Base-by-base conservation (phyloP, 2,329 filamentous ascomycete genomes). In the Cercospora sp. region DNA sequence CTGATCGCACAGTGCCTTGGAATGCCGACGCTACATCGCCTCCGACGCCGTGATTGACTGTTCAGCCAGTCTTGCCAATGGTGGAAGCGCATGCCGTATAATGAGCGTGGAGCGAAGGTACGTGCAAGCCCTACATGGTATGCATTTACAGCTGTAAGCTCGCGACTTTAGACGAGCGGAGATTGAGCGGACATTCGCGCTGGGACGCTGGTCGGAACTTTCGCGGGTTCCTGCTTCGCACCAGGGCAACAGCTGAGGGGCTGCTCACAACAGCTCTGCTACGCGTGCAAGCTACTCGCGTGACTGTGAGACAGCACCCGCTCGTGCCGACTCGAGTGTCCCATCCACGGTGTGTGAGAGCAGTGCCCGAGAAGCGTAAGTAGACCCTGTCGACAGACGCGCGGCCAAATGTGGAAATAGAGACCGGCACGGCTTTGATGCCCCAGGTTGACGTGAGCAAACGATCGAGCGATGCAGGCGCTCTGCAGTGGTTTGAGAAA, bases 301-400 rank as follows among this genome's bases (percentile, higher is more conserved):
- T 53, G 49, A 53, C 49, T 12, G 28, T 59, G n/a, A 37, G 32
- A 37, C 55, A 37, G 28, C 55, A 37, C 28, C 55, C 55, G 55
- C 55, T 59, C 55, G 55, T 59, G 55, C 55, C 55, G 55, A 32
- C 55, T 59, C 24, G 49, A 34, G 8, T 32, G 24, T 58, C 30
- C 16, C 24, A 57, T 28, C 12, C 16, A n/a, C 30, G 32, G 7
- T n/a, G n/a, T 34, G 16, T 21, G 28, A 34, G 55, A 59, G 55
- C 55, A 37, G 55, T 59, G 30, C 55, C 32, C 55, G n/a, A 59
- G 55, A 59, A 59, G 55, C 55, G 55, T 59, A 32, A 59, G 55
- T 21, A 59, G 55, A 59, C 55, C 30, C 55, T 59, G 28, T 18
- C 3, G 16, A 24, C 55, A 34, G 18, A 18, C 8, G 32, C 16